A percentile compares a stretch with the other conserved stretches of the same genome.
These are phyloP conservation scores for Corrigiola litoralis DNA, from an alignment of 179 eudicot species.

Conservation along the genomic window DNA sequence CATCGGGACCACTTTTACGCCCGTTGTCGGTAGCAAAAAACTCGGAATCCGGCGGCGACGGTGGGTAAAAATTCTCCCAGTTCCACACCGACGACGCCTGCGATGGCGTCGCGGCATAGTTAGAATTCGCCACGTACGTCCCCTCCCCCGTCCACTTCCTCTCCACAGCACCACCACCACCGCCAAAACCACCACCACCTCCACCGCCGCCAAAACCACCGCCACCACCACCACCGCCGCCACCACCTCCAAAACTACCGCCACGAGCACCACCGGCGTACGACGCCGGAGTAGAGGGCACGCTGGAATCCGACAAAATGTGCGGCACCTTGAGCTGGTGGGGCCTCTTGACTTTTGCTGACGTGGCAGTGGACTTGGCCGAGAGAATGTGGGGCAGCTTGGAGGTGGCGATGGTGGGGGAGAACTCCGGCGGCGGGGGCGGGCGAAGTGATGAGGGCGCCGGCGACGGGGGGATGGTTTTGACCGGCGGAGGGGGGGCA, in stretches of 20 bases:
- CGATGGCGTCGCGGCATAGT: conserved; percentile 60
- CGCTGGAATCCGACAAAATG: conserved; percentile 74
- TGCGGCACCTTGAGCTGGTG: conserved; percentile 63
- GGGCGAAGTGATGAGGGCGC: conserved; percentile 19
- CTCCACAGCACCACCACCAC: no score
- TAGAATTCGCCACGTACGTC: conserved; percentile 44
- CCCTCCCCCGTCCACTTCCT: conserved; percentile 2
- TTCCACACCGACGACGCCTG: conserved; percentile 93
- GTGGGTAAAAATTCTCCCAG: conserved; percentile 93
- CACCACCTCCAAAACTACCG: conserved; percentile 18
- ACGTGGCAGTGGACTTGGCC: conserved; percentile 11
- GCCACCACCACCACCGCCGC: conserved; percentile 2
- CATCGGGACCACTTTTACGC: conserved; percentile 12
- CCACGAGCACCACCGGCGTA: conserved; percentile 16
- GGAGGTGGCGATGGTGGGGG: conserved; percentile 31
- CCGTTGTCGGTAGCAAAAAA: conserved; percentile 32
- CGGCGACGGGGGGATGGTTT: conserved; percentile 14
- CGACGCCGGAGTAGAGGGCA: conserved; percentile 36
- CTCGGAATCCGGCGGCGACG: conserved; percentile 79
- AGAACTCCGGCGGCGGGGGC: conserved; percentile 25
- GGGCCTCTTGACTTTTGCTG: conserved; percentile 13
- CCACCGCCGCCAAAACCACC: conserved; percentile 19
- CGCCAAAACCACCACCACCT: no score
- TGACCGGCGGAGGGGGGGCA: conserved; percentile 24
- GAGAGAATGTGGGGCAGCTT: conserved; percentile 34